These are phyloP conservation scores for Salix caprea DNA, from an alignment of 345 rosid species.

Conservation along the genomic window DNA sequence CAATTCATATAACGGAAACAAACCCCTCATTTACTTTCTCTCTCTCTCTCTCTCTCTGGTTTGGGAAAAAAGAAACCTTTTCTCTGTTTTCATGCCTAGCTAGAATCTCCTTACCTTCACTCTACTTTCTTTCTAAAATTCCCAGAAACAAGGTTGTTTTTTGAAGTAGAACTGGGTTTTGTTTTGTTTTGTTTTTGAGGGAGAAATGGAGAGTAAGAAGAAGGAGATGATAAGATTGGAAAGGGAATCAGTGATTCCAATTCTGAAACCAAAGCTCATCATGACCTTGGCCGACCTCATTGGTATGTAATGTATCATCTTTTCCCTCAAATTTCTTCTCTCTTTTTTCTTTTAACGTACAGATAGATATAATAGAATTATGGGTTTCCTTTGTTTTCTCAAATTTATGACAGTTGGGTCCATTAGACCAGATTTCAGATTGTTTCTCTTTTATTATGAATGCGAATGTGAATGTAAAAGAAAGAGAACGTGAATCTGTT, in stretches of 20 bases:
- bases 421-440: neutral
- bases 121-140: neutral
- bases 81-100: neutral
- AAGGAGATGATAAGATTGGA: constrained; percentile 77
- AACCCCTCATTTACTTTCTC: neutral
- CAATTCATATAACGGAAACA: neutral
- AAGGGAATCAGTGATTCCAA: constrained; percentile 85
- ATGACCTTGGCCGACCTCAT: constrained; percentile 95
- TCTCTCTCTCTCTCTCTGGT: neutral
- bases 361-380: neutral
- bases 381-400: neutral
- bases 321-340: neutral
- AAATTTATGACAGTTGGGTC: neutral
- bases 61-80: neutral
- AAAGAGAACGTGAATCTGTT: neutral
- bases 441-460: neutral
- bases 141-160: neutral
- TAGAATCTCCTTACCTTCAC: constrained; percentile 17
- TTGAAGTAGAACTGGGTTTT: neutral
- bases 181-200: neutral
- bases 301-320: constrained; percentile 27
- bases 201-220: constrained; percentile 26
- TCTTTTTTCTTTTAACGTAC: neutral
- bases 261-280: constrained; percentile 86
- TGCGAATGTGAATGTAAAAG: neutral